These are phyloP conservation scores for Fraxinus nigra DNA, from an alignment of 305 asterid species.

Conservation along the genomic window DNA sequence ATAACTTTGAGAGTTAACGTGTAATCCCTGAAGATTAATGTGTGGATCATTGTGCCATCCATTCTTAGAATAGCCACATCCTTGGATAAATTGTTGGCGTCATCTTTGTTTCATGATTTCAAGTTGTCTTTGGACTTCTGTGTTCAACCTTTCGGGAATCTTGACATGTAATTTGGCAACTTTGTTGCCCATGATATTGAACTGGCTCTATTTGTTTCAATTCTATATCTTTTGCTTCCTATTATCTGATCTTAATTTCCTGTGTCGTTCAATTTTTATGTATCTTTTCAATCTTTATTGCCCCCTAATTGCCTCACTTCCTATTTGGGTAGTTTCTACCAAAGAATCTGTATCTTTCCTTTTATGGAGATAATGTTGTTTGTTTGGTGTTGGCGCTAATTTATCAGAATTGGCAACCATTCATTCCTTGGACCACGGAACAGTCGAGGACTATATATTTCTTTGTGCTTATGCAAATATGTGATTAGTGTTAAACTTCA, in stretches of 20 bases:
- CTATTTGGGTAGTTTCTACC: background rate
- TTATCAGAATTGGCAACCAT: background rate
- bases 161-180: background rate
- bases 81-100: background rate
- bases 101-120: background rate
- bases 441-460: background rate
- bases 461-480: background rate
- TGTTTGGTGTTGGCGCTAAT: background rate
- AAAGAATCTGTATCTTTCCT: background rate
- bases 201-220: background rate
- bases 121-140: background rate
- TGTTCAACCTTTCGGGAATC: background rate
- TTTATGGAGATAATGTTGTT: background rate
- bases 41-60: background rate
- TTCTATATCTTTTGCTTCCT: background rate
- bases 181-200: background rate
- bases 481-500: background rate
- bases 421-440: background rate
- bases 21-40: background rate
- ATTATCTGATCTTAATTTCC: background rate
- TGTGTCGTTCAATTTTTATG: background rate
- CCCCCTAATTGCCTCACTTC: background rate
- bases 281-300: background rate
- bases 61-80: background rate
- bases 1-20: background rate